Evolutionary conservation across 371 early-diverging fungal species (phyloP).

Genomic region (Saksenaea vasiformis): DNA sequence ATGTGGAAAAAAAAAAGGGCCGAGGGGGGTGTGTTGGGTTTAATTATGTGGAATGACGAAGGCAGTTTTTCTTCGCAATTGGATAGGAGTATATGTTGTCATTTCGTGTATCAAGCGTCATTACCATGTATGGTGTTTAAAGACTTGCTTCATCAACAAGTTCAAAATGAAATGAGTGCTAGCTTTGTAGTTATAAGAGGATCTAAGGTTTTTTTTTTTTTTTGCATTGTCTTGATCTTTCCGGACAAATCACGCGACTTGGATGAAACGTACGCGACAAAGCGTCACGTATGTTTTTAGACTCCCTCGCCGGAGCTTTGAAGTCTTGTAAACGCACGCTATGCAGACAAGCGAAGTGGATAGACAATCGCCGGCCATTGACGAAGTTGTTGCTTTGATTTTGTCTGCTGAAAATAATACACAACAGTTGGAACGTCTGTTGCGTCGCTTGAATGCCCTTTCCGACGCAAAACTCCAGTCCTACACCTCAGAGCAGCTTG

Average conservation of each 20-base stretch:
- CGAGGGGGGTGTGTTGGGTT: too few relatives aligned
- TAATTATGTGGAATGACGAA: too few relatives aligned
- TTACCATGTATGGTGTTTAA: too few relatives aligned
- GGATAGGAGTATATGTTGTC: too few relatives aligned
- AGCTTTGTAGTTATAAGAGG: too few relatives aligned
- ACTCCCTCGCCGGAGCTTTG: neutral
- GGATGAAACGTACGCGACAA: neutral
- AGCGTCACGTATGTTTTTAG: neutral
- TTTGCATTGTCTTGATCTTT: too few relatives aligned
- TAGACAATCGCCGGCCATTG: conserved; percentile 16
- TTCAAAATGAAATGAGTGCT: too few relatives aligned
- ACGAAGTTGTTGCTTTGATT: conserved; percentile 48
- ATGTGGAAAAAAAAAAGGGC: too few relatives aligned
- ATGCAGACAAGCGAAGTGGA: neutral
- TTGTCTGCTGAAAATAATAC: conserved; percentile 22
- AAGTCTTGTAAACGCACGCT: neutral
- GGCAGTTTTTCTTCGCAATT: too few relatives aligned
- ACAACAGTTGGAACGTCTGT: conserved; percentile 12
- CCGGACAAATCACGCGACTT: neutral
- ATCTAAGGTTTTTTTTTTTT: too few relatives aligned
- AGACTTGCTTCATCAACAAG: too few relatives aligned
- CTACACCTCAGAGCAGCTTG: conserved; percentile 39
- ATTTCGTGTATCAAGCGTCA: too few relatives aligned
- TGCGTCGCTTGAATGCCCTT: conserved; percentile 31
- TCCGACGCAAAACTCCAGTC: conserved; percentile 32